These are phyloP conservation scores for Pezicula carpinea DNA, from an alignment of 2,329 filamentous ascomycete genomes.

Conservation along the genomic window DNA sequence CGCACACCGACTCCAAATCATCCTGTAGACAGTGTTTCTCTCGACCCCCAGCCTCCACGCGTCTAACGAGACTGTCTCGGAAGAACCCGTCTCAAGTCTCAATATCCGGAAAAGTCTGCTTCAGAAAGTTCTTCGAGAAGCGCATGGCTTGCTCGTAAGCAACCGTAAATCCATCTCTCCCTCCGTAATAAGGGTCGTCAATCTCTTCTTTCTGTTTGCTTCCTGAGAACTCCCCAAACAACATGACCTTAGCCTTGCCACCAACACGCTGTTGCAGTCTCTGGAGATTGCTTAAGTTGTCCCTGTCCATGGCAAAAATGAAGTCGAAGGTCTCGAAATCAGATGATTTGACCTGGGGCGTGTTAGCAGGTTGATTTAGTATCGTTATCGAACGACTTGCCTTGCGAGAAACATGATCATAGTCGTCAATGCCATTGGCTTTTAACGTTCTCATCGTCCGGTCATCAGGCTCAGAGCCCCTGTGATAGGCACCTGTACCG, in stretches of 20 bases:
- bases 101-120: constrained; percentile 23
- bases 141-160: constrained; percentile 81
- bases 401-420: constrained; percentile 72
- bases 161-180: constrained; percentile 69
- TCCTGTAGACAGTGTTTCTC: not conserved
- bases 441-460: constrained; percentile 78
- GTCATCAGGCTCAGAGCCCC: constrained; percentile 69
- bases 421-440: constrained; percentile 70
- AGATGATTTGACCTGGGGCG: constrained; percentile 44
- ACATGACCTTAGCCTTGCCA: constrained; percentile 63
- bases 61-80: too few species aligned
- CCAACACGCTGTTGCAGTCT: constrained; percentile 48
- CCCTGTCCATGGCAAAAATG: constrained; percentile 88
- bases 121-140: constrained; percentile 60
- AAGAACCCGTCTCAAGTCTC: not conserved
- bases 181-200: constrained; percentile 91
- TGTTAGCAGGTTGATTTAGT: constrained; percentile 5
- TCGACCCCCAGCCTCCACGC: too few species aligned
- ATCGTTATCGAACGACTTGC: constrained; percentile 37
- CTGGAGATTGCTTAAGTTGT: constrained; percentile 70
- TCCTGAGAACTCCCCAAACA: constrained; percentile 81
- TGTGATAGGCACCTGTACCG: constrained; percentile 84
- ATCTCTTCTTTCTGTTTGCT: constrained; percentile 65
- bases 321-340: constrained; percentile 90
- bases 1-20: too few species aligned